Evolutionary conservation across 345 rosid genomes (phyloP).

Genomic region (Rubroshorea leprosula): DNA sequence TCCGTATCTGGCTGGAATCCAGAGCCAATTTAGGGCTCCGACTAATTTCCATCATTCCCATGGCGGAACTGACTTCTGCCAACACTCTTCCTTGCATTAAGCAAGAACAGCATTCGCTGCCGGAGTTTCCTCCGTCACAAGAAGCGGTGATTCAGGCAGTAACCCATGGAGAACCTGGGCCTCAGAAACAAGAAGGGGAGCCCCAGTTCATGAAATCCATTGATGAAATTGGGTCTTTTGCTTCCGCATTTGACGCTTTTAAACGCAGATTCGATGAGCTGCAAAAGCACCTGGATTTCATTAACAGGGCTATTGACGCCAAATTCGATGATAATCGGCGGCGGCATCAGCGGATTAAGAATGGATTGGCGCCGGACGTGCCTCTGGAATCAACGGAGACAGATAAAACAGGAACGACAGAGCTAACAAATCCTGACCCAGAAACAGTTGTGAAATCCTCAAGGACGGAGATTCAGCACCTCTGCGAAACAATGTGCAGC

Average conservation of each 20-base stretch:
- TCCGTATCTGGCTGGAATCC: conserved; percentile 10
- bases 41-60: neutral
- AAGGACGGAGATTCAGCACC: conserved; percentile 27
- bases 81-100: neutral
- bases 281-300: conserved; percentile 43
- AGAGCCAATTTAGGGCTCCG: neutral
- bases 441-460: neutral
- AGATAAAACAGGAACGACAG: neutral
- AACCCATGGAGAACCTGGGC: neutral
- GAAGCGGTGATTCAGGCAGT: neutral
- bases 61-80: neutral
- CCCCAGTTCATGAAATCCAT: conserved; percentile 35
- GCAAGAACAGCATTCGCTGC: conserved; percentile 2
- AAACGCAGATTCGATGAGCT: conserved; percentile 43
- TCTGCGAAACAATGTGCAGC: conserved; percentile 43
- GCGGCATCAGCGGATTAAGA: neutral
- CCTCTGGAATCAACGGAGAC: neutral
- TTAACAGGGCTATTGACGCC: conserved; percentile 36
- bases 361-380: neutral
- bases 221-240: conserved; percentile 27
- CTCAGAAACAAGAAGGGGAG: neutral
- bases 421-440: conserved; percentile 5
- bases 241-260: conserved; percentile 39
- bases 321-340: conserved; percentile 15
- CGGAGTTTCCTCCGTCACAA: neutral